Base-by-base conservation (phyloP, 2,329 filamentous ascomycete genomes). In the Cytospora chrysosperma region DNA sequence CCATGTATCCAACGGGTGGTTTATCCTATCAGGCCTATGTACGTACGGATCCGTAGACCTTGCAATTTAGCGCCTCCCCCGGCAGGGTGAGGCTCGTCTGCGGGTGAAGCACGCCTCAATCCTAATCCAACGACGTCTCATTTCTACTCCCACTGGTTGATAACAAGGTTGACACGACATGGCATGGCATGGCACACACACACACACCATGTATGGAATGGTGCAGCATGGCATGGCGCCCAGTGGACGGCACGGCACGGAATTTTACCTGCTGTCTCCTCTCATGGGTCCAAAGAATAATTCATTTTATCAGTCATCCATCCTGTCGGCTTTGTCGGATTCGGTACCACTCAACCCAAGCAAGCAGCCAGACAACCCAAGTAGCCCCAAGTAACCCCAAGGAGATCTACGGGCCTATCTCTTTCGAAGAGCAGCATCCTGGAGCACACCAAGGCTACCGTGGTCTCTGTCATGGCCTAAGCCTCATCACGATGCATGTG, bases 61-160 rank as follows among this genome's bases (percentile, higher is more conserved):
- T 47, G 30, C 19, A 30, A 9, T 4, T 30, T 30, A 61, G 49
- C 21, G 37, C 37, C 37, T n/a, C 51, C 21, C 37, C 26, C 37
- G 21, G 28, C 59, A 50, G 49, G 40, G 27, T 61, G 59, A 61
- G 59, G 59, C 59, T 61, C 59, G 51, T 61, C 40, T 37, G 59
- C 37, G 52, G 51, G 28, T 32, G 49, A 49, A 43, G 51, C 28
- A 61, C 51, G 59, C 49, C 51, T 49, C 28, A 61, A 61, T 55
- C 51, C 52, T 61, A 61, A 61, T 55, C 59, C 59, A 53, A 61
- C 59, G 51, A 49, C 59, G 54, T 61, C 51, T 61, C 59, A 61
- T 55, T 30, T 53, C 51, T 13, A 34, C 32, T 34, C 12, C 32
- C 32, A 34, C 32, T 26, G 59, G 50, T 50, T 37, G 8, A 21